These are phyloP conservation scores for Passalora sequoiae DNA, from an alignment of 2,329 filamentous ascomycete genomes.

Conservation along the genomic window DNA sequence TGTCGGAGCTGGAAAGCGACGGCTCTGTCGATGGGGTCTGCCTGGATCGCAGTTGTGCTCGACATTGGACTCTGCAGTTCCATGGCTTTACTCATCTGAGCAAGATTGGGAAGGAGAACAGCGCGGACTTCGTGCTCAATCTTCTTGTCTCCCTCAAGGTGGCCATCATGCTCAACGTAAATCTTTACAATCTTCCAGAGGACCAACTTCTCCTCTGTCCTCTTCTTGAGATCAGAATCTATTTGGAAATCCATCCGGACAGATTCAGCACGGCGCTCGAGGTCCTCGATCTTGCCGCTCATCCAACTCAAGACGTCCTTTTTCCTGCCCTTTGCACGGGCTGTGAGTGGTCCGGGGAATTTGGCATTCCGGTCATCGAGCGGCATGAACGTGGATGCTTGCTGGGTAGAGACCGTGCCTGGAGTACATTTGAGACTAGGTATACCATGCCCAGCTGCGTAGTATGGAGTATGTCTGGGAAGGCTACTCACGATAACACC, in stretches of 20 bases:
- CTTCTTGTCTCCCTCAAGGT: conserved; percentile 64
- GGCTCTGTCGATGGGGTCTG: conserved; percentile 65
- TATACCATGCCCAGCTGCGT: conserved; percentile 64
- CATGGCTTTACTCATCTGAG: conserved; percentile 33
- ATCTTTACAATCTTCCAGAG: conserved; percentile 81
- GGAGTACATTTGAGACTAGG: conserved; percentile 78
- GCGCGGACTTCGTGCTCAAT: conserved; percentile 71
- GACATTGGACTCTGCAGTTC: conserved; percentile 34
- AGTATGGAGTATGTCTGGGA: conserved; percentile 81
- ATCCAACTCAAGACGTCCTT: conserved; percentile 87
- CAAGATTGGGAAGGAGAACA: conserved; percentile 60
- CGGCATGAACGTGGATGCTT: conserved; percentile 67
- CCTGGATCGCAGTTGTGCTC: conserved; percentile 26
- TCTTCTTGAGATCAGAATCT: conserved; percentile 59
- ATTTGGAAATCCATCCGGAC: conserved; percentile 49
- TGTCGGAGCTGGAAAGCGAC: conserved; percentile 68
- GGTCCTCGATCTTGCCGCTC: conserved; percentile 63
- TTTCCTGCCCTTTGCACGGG: conserved; percentile 91
- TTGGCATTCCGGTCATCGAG: conserved; percentile 66
- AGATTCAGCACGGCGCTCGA: conserved; percentile 54
- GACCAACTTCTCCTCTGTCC: conserved; percentile 70
- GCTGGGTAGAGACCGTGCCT: conserved; percentile 75
- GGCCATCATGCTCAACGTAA: conserved; percentile 81
- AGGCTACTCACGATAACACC: conserved; percentile 79
- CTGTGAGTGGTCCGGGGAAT: conserved; percentile 84